Conservation (phyloP, 148 eudicot species). For the Salicornia ramosissima region DNA sequence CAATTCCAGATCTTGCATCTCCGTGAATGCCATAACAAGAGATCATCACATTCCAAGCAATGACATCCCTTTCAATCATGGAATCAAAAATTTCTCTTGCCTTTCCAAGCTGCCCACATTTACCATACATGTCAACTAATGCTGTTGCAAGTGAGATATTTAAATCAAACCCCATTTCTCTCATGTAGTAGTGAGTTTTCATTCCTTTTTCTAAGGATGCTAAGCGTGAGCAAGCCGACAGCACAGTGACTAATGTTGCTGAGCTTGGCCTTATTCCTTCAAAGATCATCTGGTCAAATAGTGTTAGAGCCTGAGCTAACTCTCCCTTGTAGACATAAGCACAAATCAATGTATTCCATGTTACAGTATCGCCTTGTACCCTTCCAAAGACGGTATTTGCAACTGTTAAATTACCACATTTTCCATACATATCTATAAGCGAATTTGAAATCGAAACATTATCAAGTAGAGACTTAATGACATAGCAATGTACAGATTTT, state of each 20-base stretch:
- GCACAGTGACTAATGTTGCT: conserved; percentile 44
- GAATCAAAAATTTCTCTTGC: conserved; percentile 50
- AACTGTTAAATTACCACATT: conserved; percentile 32
- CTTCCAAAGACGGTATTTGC: conserved; percentile 44
- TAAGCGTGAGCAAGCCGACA: conserved; percentile 57
- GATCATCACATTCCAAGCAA: conserved; percentile 78
- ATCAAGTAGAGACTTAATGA: conserved; percentile 30
- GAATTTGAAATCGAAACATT: conserved; percentile 52
- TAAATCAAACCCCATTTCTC: conserved; percentile 25
- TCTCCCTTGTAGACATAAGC: conserved; percentile 38
- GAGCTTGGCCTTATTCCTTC: conserved; percentile 47
- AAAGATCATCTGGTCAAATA: conserved; percentile 48
- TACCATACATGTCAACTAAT: conserved; percentile 68
- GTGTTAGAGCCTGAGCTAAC: conserved; percentile 36
- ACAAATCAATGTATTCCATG: conserved; percentile 62
- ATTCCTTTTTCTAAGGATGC: conserved; percentile 52
- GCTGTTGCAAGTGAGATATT: conserved; percentile 50
- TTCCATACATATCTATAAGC: conserved; percentile 62
- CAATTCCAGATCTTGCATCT: conserved; percentile 48
- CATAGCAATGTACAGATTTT: conserved; percentile 56
- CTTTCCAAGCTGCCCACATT: conserved; percentile 61
- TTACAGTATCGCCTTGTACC: conserved; percentile 39
- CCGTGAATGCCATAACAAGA: conserved; percentile 74
- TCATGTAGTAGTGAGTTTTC: conserved; percentile 42
- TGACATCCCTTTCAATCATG: conserved; percentile 47